Base-by-base conservation (phyloP, 805 yeast species). In the Jamesozyma hellenica region DNA sequence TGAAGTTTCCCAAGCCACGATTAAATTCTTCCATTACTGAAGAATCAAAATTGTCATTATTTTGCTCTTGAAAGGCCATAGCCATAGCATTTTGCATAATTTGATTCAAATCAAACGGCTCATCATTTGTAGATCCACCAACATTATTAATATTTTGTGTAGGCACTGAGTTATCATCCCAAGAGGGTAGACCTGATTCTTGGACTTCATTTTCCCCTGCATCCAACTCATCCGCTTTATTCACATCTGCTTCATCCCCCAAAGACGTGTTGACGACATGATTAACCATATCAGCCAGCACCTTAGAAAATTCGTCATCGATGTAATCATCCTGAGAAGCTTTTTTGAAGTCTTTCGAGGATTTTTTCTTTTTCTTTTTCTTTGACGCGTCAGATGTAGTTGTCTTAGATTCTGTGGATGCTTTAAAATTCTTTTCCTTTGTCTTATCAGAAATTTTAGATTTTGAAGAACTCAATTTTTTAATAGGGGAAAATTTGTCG, bases 21-120 rank as follows among this genome's bases (percentile, higher is more conserved):
- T 53, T 56, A 30, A 56, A 55, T 21, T 49, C 56, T 40, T 57
- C 56, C 46, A 55, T 49, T 2, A 45, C 51, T 9, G 53, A 43
- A 8, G 45, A 41, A 38, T 49, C 55, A 8, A 49, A 33, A 34
- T 37, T 37, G 18, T 46, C 47, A 7, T 46, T 40, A 12, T 42
- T 31, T 17, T 49, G 50, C 43, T 78, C 75, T 44, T 75, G 80
- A 68, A 77, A 75, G 0, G 88, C 92, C 79, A 82, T 69, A 35
- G 74, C 74, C 63, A 82, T 70, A 1, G 90, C 92, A 60, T 79
- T 79, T 46, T 79, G 85, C 68, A 82, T 71, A 46, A 82, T 82
- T 47, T 75, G 81, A 50, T 75, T 78, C 75, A 82, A 68, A 50
- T 79, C 84, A 42, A 79, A 63, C 21, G 72, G 75, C 26, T 66